phyloP scores from a whole-genome alignment of 768 basidiomycete genomes.

The Dendrothele bispora region DNA sequence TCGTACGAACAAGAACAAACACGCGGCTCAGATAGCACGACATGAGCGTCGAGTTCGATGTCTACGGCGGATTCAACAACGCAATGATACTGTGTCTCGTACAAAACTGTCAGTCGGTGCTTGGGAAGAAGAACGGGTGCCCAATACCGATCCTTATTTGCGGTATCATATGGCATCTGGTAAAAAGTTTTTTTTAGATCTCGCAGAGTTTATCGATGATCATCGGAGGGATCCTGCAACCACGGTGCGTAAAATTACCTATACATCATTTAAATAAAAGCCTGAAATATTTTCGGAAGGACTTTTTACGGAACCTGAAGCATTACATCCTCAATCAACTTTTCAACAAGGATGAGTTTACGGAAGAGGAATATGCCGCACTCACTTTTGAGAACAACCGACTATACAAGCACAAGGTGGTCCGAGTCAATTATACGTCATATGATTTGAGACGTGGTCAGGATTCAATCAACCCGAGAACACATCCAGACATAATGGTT shows the following conservation, averaged over 20 bases:
- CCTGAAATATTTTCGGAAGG: neutral
- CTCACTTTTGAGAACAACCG: constrained; percentile 19
- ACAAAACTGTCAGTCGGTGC: neutral
- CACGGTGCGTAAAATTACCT: constrained; percentile 17
- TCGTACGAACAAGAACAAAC: too few species aligned
- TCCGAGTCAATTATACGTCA: constrained; percentile 35
- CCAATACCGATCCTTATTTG: constrained; percentile 11
- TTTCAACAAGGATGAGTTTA: neutral
- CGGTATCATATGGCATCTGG: constrained; percentile 24
- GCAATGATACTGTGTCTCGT: too few species aligned
- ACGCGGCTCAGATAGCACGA: too few species aligned
- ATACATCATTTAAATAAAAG: neutral
- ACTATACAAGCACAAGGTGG: constrained; percentile 21
- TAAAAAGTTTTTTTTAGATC: constrained; percentile 7
- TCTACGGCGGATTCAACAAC: too few species aligned
- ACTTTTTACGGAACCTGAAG: neutral
- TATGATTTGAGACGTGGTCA: constrained; percentile 33
- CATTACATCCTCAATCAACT: neutral
- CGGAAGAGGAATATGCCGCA: constrained; percentile 5
- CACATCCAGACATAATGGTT: constrained; percentile 33
- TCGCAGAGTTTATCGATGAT: constrained; percentile 10
- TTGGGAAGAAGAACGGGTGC: constrained; percentile 10
- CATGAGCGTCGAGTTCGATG: too few species aligned
- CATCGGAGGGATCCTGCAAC: constrained; percentile 26
- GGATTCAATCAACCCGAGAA: constrained; percentile 35